Evolutionary conservation across 2,329 filamentous ascomycete genomes (phyloP), one percentile per base, ranked within the genome.

Genomic region (Fusarium sp.): DNA sequence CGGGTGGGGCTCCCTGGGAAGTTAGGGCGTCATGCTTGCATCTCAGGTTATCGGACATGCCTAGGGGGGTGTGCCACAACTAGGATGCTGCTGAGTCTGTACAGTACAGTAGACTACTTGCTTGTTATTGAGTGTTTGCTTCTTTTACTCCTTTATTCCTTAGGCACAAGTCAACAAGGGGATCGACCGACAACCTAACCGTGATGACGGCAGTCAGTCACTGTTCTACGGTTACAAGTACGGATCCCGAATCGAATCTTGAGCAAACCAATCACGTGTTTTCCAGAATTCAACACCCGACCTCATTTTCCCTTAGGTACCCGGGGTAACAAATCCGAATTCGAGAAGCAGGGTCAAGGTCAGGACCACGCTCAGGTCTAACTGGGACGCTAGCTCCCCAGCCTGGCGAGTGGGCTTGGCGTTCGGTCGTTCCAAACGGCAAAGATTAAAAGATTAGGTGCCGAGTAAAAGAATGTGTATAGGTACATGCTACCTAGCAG

Each of bases 301-400:
- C 28, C 28, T 46, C 7, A 25, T 55, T 40, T 49, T 44, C 45
- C 31, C 50, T 49, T 40, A n/a, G n/a, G n/a, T n/a, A 24, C 60
- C 49, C 60, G 44, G 47, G 29, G 15, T 28, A 35, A 61, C 7
- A 51, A 43, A 44, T 43, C 56, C 61, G 61, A 65, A 65, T 47
- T 65, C 57, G 61, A 65, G 35, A 38, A 6, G 13, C 31, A 31
- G 29, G 29, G 10, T 12, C 29, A 10, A 31, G 29, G 6, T 12
- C 31, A 32, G 31, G 31, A 13, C 11, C 31, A 32, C 2, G 31
- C 31, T 32, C 31, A 13, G 31, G 31, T 32, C 31, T 5, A 32
- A 32, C 19, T 19, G 19, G 19, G 19, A 19, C 31, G 31, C 13
- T 32, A 13, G 9, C 11, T 12, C 31, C 31, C 31, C 13, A 13